Base-by-base conservation (phyloP, 139 green algal species). In the Pleodorina starrii region DNA sequence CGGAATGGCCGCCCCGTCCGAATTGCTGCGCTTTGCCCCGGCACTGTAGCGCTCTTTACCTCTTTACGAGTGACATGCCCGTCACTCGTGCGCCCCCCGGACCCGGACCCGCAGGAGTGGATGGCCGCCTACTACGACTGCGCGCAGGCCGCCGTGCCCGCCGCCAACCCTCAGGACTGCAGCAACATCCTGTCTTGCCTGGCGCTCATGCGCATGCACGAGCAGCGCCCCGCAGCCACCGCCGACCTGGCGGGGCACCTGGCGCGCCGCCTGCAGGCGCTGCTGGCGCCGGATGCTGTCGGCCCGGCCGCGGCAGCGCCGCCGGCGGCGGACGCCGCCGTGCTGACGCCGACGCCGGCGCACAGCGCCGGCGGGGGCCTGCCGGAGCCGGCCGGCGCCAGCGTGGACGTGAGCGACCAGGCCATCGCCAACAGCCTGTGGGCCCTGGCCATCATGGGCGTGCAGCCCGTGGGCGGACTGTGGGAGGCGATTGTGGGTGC, bases 351-450 rank as follows among this genome's bases (percentile, higher is more conserved):
- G 1, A 46, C 68, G 68, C 68, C 68, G 17, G 68, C 68, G 32
- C 68, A 46, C 68, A 46, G 68, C 32, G 68, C 68, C 32, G 68
- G 32, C 68, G 68, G 0, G 35, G 68, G 35, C 68, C 35, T 46
- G 14, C 68, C 68, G 68, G 68, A 76, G 85, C 73, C 50, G 19
- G 25, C 59, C 60, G 14, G 57, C 57, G 35, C 25, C 35, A 16
- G 54, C n/a, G 79, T 48, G 29, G 66, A 51, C 29, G 54, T 81
- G 2, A 66, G 38, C 32, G 68, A 81, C 36, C 83, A 88, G 83
- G 60, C 83, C 19, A 69, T 88, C 23, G 78, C 85, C 74, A 83
- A 85, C 44, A 63, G 57, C 36, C 42, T 90, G 42, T 90, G 85
- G 85, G 85, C 85, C 1, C n/a, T 90, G 74, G 74, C 85, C 29